A percentile compares a stretch with the other conserved stretches of the same genome.
These are phyloP conservation scores for Debaryomycetaceae sp. DNA, from an alignment of 1,139 yeast genomes.

Conservation along the genomic window DNA sequence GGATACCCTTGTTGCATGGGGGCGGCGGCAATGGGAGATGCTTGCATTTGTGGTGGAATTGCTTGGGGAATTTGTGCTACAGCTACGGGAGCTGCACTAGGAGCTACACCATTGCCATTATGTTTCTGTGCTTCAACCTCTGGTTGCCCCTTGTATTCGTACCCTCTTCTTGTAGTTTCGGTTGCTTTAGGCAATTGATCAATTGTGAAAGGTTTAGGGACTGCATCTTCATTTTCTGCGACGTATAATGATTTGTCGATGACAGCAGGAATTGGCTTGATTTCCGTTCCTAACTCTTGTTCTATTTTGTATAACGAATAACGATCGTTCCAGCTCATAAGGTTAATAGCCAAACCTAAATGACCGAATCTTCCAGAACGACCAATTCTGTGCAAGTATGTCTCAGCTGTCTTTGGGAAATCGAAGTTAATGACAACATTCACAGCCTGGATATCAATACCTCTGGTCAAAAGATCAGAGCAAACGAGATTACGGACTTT, in stretches of 20 bases:
- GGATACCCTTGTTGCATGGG: conserved; percentile 1
- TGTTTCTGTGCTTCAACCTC: conserved; percentile 9
- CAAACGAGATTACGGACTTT: conserved; percentile 96
- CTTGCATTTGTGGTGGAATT: conserved; percentile 9
- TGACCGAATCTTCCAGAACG: conserved; percentile 99
- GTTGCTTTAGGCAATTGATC: conserved; percentile 59
- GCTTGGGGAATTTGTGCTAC: conserved; percentile 13
- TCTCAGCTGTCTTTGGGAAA: conserved; percentile 97
- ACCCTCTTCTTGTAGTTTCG: conserved; percentile 39
- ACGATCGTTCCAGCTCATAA: conserved; percentile 96
- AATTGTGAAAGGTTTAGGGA: conserved; percentile 85
- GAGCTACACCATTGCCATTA: conserved; percentile 13
- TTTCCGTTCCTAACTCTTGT: conserved; percentile 96
- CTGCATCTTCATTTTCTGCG: conserved; percentile 70
- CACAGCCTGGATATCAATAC: conserved; percentile 98
- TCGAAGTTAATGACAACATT: conserved; percentile 97
- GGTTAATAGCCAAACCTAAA: conserved; percentile 93
- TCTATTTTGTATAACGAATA: conserved; percentile 91
- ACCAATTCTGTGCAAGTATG: conserved; percentile 97
- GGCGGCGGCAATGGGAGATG: background rate
- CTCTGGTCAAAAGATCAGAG: conserved; percentile 94
- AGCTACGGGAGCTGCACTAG: conserved; percentile 14
- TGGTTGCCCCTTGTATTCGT: conserved; percentile 52
- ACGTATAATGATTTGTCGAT: conserved; percentile 89
- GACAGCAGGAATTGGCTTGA: conserved; percentile 89